Evolutionary conservation across 2,329 filamentous ascomycete species (phyloP).

Genomic region (Myriosclerotinia scirpicola): DNA sequence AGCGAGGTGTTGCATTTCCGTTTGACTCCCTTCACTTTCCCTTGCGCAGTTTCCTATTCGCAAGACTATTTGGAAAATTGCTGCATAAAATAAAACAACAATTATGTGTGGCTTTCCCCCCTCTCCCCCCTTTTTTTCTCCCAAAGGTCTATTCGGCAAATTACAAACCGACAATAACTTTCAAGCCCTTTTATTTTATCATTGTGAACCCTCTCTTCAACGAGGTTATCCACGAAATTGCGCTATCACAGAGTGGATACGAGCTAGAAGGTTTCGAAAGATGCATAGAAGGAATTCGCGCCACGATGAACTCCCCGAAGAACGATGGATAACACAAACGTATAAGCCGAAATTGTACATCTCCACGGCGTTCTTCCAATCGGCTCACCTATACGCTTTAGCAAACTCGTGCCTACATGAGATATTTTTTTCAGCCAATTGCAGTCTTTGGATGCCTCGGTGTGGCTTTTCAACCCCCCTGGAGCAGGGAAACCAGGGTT

Average conservation of each 20-base stretch:
- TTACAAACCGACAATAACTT: neutral
- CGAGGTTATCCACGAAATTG: neutral
- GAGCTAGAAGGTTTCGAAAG: constrained; percentile 25
- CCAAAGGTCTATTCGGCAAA: constrained; percentile 7
- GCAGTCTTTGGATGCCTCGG: constrained; percentile 8
- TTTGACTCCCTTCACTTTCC: neutral
- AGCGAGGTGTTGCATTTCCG: neutral
- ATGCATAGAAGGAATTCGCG: constrained; percentile 23
- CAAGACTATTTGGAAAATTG: constrained; percentile 10
- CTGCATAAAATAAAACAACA: constrained; percentile 16
- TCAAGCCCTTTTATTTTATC: neutral
- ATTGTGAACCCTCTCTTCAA: constrained; percentile 7
- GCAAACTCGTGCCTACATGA: constrained; percentile 12
- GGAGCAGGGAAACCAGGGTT: neutral
- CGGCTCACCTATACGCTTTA: neutral
- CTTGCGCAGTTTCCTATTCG: neutral
- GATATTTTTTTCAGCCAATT: neutral
- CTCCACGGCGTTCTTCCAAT: constrained; percentile 13
- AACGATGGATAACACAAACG: neutral
- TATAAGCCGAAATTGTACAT: neutral
- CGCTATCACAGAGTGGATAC: constrained; percentile 17
- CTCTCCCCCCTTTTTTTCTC: no score
- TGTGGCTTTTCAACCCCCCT: constrained; percentile 6
- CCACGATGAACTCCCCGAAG: constrained; percentile 11
- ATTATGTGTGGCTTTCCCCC: neutral